A percentile compares a stretch with the other conserved stretches of the same genome.
Evolutionary conservation across 129 eudicot genomes (phyloP).

Genomic region (Glebionis coronaria): DNA sequence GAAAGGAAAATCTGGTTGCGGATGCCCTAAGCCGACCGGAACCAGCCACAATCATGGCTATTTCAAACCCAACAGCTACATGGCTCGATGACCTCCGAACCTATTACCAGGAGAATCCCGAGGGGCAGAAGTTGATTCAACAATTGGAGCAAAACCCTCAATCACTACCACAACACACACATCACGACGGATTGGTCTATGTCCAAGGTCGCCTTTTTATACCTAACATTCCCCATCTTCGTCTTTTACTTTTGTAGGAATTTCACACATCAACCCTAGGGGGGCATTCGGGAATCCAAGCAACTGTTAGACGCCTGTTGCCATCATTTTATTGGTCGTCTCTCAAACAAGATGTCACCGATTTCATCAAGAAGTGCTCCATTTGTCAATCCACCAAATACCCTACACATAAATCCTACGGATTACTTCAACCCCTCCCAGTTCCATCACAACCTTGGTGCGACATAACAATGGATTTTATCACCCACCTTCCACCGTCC

Average conservation of each 20-base stretch:
- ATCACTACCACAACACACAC: too few relatives aligned
- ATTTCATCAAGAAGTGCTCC: too few relatives aligned
- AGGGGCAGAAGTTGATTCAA: neutral
- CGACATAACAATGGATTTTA: too few relatives aligned
- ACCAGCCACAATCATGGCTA: neutral
- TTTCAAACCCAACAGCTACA: neutral
- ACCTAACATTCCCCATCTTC: neutral
- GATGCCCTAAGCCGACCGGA: neutral
- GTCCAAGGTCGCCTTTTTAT: neutral
- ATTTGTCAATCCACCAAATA: too few relatives aligned
- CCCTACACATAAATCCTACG: too few relatives aligned
- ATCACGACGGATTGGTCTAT: neutral
- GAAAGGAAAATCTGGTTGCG: neutral
- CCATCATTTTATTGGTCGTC: neutral
- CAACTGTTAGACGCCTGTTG: neutral
- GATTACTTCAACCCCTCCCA: too few relatives aligned
- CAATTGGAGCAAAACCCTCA: neutral
- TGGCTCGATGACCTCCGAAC: neutral
- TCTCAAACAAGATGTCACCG: too few relatives aligned
- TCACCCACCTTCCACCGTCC: too few relatives aligned
- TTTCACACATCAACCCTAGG: neutral
- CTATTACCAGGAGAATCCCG: neutral
- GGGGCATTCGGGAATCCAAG: neutral
- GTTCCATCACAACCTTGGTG: too few relatives aligned
- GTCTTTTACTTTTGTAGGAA: neutral